Evolutionary conservation across 1,284 basidiomycete genomes (phyloP).

Genomic region (Puccinia polysora): DNA sequence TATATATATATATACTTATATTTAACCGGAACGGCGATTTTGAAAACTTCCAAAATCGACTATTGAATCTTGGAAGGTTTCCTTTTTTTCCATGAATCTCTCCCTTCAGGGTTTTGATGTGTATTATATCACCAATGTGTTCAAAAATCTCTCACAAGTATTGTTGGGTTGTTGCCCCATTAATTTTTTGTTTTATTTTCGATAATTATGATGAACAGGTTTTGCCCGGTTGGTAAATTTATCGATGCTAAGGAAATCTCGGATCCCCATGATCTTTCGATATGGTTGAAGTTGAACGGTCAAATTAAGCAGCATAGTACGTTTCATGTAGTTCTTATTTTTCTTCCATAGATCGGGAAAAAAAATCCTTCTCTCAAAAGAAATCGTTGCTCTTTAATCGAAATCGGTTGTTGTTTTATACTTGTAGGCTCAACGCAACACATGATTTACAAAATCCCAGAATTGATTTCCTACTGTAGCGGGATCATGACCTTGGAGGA

Average conservation of each 20-base stretch:
- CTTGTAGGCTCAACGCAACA: slow-evolving; percentile 20
- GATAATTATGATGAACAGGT: background rate
- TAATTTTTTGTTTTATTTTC: background rate
- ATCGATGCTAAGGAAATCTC: background rate
- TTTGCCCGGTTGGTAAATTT: slow-evolving; percentile 40
- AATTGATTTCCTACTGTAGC: slow-evolving; percentile 31
- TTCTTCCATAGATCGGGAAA: too few relatives aligned
- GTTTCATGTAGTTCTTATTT: background rate
- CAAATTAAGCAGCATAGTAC: slow-evolving; percentile 25
- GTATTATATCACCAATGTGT: too few relatives aligned
- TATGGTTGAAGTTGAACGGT: slow-evolving; percentile 38
- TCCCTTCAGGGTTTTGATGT: too few relatives aligned
- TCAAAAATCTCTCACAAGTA: too few relatives aligned
- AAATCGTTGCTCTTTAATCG: background rate
- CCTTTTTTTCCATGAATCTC: too few relatives aligned
- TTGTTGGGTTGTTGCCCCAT: background rate
- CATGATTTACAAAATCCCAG: slow-evolving; percentile 41
- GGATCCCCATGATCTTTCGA: slow-evolving; percentile 23
- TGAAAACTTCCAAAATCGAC: too few relatives aligned
- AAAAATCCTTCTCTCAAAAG: too few relatives aligned
- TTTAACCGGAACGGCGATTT: too few relatives aligned
- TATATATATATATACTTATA: too few relatives aligned
- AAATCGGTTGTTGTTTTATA: background rate
- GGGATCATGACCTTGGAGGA: slow-evolving; percentile 37
- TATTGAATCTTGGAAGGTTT: too few relatives aligned